Evolutionary conservation across 805 yeast species (phyloP).

Genomic region (Cyberlindnera samutprakarnensis): DNA sequence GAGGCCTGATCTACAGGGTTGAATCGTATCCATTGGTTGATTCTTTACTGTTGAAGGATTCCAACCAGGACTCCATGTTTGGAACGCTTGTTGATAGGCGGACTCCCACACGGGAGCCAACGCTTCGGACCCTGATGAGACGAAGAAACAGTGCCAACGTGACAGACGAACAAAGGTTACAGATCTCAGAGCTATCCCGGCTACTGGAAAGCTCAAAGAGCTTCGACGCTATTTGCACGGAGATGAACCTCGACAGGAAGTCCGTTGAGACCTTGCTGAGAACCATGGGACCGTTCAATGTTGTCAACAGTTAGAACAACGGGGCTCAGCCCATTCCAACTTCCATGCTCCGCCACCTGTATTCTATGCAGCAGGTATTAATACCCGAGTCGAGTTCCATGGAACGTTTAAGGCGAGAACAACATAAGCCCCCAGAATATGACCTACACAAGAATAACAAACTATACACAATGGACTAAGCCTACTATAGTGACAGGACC

Average conservation of each 20-base stretch:
- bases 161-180: conserved; percentile 12
- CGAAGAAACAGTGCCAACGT: conserved; percentile 5
- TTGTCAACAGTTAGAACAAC: conserved; percentile 36
- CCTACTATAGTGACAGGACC: too few relatives aligned
- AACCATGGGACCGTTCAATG: conserved; percentile 41
- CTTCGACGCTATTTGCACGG: conserved; percentile 66
- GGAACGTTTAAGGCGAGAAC: too few relatives aligned
- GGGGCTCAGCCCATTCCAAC: too few relatives aligned
- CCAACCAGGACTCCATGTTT: conserved; percentile 10
- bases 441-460: too few relatives aligned
- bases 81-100: background rate
- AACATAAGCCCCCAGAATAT: too few relatives aligned
- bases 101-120: background rate
- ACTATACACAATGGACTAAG: too few relatives aligned
- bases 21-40: conserved; percentile 54
- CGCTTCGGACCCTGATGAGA: background rate
- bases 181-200: conserved; percentile 19
- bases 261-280: conserved; percentile 46
- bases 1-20: conserved; percentile 77
- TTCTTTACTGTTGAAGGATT: conserved; percentile 11
- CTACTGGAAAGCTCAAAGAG: conserved; percentile 44
- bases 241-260: conserved; percentile 44
- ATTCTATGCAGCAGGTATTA: too few relatives aligned
- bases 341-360: too few relatives aligned
- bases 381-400: too few relatives aligned